Percentiles rank a stretch among this genome's conserved stretches.
Evolutionary conservation across 75 land plant genomes (phyloP).

Genomic region (Picea sitchensis): DNA sequence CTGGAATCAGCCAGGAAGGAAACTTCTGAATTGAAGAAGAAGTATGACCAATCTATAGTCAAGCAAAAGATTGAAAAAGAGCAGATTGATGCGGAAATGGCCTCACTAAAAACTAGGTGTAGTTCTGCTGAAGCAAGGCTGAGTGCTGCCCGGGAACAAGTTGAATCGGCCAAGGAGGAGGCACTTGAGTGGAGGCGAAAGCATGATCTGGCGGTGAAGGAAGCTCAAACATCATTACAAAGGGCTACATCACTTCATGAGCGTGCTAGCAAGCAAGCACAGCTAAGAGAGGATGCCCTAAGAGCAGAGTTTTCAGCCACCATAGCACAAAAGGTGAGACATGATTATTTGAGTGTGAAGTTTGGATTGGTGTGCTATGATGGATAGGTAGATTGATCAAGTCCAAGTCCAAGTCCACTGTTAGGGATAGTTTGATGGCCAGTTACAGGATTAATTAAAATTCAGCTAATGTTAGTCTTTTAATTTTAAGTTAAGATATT

Average conservation of each 20-base stretch:
- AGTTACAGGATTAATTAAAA: too few relatives aligned
- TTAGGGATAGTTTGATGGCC: too few relatives aligned
- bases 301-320: constrained; percentile 56
- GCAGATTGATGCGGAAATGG: constrained; percentile 54
- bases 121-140: constrained; percentile 90
- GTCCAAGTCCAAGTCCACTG: too few relatives aligned
- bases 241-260: constrained; percentile 67
- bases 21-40: constrained; percentile 69
- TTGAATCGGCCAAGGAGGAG: constrained; percentile 83
- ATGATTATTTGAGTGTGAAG: background rate
- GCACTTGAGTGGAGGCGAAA: constrained; percentile 92
- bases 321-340: constrained; percentile 62
- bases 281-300: constrained; percentile 72
- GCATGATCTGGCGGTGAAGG: constrained; percentile 61
- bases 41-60: constrained; percentile 48
- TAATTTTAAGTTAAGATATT: background rate
- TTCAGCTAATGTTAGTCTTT: background rate
- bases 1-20: constrained; percentile 61
- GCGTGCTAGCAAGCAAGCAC: constrained; percentile 61
- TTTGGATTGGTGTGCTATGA: background rate
- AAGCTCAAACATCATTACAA: constrained; percentile 62
- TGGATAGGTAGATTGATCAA: background rate
- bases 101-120: constrained; percentile 57
- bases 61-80: constrained; percentile 61
- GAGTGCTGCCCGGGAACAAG: constrained; percentile 84